Evolutionary conservation across 2,329 filamentous ascomycete genomes (phyloP).

Genomic region (Aspergillus sp.): DNA sequence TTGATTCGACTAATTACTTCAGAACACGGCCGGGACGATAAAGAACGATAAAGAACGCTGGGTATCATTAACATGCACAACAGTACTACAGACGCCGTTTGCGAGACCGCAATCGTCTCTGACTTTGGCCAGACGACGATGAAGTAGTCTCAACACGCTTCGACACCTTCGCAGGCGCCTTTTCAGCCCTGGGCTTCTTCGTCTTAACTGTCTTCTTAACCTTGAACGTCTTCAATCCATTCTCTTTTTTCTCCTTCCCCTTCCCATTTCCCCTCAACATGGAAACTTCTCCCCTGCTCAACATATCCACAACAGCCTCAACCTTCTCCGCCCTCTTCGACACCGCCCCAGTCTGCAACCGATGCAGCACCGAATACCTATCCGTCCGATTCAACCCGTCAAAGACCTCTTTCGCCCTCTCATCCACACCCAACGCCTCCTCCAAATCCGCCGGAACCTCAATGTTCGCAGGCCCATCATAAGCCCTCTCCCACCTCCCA

Average conservation of each 20-base stretch:
- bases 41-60: not conserved
- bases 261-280: not conserved
- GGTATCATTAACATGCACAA: not conserved
- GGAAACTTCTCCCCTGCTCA: not conserved
- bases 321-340: not conserved
- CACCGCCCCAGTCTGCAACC: slow-evolving; percentile 39
- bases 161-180: not conserved
- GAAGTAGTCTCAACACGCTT: not conserved
- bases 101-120: not conserved
- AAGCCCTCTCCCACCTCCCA: slow-evolving; percentile 60
- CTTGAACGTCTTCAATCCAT: not conserved
- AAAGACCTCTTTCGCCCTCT: slow-evolving; percentile 30
- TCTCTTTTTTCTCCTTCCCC: not conserved
- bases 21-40: no score
- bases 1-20: no score
- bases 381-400: slow-evolving; percentile 44
- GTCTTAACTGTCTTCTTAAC: not conserved
- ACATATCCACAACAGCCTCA: not conserved
- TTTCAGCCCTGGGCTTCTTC: not conserved
- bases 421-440: slow-evolving; percentile 40
- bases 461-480: slow-evolving; percentile 51
- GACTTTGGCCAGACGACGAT: not conserved
- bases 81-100: not conserved
- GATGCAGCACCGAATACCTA: slow-evolving; percentile 49
- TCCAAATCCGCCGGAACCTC: slow-evolving; percentile 53